Base-by-base conservation (phyloP, 2,329 filamentous ascomycete genomes). In the Verticillium isaacii region DNA sequence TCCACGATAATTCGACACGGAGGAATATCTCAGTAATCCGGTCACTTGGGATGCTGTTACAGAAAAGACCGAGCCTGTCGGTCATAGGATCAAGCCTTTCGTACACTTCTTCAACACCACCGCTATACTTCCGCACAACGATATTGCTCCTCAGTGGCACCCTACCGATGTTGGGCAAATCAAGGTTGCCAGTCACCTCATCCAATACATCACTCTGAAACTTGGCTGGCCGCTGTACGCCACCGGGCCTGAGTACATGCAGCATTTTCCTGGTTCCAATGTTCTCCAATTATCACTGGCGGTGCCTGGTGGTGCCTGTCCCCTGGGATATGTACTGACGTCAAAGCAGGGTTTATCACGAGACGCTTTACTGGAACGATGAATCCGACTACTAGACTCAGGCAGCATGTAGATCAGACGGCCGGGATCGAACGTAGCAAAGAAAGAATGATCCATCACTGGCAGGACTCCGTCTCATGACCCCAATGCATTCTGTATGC, bases 101-200 rank as follows among this genome's bases (percentile, higher is more conserved):
- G 82, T 88, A 34, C 80, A 86, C 67, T 85, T 85, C 66, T 88
- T 88, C 73, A 84, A 86, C 67, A 86, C 82, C 0, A 83, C 79
- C 11, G 85, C 85, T 1, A 83, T 88, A 55, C 68, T 88, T 66
- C 82, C 87, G 66, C 83, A 88, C 67, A 87, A 87, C 65, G 85
- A 87, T 67, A 84, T 86, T 63, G 80, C 77, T 2, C 84, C 85
- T 7, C 77, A 79, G 65, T 86, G 77, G 66, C 85, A 88, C 67
- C 85, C 83, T 0, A 88, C 84, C 0, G 85, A 88, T 67, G 79
- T 86, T 8, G 84, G 85, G 0, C 82, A 86, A 60, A 76, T 87
- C 68, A 88, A 88, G 70, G 71, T 88, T 8, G 85, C 85, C 2
- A 86, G 82, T 67, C 83, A 87, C 66, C 67, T 87, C 57, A 80